Conservation (phyloP, 2,329 filamentous ascomycete species). For the Phaeosphaeriaceae sp. region DNA sequence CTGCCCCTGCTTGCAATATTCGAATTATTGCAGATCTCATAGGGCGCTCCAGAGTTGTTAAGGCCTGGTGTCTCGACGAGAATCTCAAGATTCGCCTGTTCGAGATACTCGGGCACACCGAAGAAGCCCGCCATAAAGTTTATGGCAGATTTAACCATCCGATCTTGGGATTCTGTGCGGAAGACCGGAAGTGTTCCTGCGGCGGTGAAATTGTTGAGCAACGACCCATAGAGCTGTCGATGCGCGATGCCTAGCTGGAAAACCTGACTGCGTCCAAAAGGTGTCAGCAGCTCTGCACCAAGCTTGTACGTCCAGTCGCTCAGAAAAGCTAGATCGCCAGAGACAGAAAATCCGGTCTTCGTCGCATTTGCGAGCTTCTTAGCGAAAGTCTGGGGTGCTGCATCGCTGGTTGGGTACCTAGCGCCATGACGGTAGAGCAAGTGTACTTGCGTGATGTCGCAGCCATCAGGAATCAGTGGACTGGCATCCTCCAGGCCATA, state of each 20-base stretch:
- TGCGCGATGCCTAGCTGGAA: constrained; percentile 52
- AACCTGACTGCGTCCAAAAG: constrained; percentile 45
- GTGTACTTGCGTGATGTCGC: constrained; percentile 37
- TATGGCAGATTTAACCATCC: constrained; percentile 42
- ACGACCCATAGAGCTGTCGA: constrained; percentile 51
- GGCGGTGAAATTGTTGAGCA: constrained; percentile 54
- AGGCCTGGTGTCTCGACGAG: constrained; percentile 32
- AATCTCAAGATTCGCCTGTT: constrained; percentile 39
- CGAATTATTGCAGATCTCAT: constrained; percentile 38
- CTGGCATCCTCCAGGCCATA: constrained; percentile 35
- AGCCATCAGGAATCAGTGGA: constrained; percentile 34
- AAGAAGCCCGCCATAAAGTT: constrained; percentile 45
- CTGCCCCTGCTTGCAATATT: constrained; percentile 34
- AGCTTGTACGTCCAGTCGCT: constrained; percentile 38
- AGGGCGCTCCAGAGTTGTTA: constrained; percentile 41
- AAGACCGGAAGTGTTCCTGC: constrained; percentile 49
- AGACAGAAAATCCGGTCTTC: constrained; percentile 30
- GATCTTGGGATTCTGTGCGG: constrained; percentile 38
- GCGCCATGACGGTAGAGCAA: constrained; percentile 41
- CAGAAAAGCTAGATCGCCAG: constrained; percentile 36
- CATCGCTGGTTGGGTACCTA: constrained; percentile 37
- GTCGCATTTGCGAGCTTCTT: constrained; percentile 35
- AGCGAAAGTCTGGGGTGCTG: constrained; percentile 32
- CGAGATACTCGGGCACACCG: constrained; percentile 38
- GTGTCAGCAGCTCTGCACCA: constrained; percentile 39